phyloP scores from a whole-genome alignment of 1,284 basidiomycete genomes.

The Pulveroboletus sp. region DNA sequence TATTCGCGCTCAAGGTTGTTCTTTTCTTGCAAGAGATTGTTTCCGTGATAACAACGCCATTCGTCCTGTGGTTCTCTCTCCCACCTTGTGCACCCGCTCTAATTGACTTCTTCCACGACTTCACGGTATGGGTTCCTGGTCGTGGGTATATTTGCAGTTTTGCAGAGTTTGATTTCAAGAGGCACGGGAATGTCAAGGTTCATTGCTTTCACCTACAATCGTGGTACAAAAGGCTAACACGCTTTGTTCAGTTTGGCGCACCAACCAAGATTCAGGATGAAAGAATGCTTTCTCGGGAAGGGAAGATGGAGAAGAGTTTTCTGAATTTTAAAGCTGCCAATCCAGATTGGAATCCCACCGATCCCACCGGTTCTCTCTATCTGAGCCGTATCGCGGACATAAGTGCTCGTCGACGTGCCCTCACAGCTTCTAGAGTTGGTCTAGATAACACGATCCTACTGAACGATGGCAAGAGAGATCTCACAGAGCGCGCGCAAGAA shows the following conservation, averaged over 20 bases:
- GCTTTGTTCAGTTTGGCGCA: conserved; percentile 63
- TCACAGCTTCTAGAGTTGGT: conserved; percentile 24
- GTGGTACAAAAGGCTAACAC: conserved; percentile 1
- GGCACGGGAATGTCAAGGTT: conserved; percentile 85
- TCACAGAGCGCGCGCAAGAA: conserved; percentile 57
- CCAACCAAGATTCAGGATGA: conserved; percentile 65
- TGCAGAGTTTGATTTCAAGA: conserved; percentile 95
- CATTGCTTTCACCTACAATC: conserved; percentile 14
- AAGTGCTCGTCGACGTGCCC: conserved; percentile 42
- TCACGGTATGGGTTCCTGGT: conserved; percentile 94
- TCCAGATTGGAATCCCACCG: conserved; percentile 90
- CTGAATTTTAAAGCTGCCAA: conserved; percentile 95
- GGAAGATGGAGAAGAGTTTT: conserved; percentile 98
- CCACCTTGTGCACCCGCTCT: conserved; percentile 86
- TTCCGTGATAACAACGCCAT: conserved; percentile 91
- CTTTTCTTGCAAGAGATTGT: conserved; percentile 88
- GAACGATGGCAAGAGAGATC: conserved; percentile 34
- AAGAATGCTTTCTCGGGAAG: conserved; percentile 79
- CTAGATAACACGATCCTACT: conserved; percentile 32
- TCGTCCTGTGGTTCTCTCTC: conserved; percentile 90
- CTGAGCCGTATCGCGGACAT: conserved; percentile 79
- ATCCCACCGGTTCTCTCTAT: conserved; percentile 83
- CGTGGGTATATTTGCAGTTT: conserved; percentile 97
- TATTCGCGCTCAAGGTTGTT: conserved; percentile 86
- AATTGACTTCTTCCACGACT: conserved; percentile 95